Base-by-base conservation (phyloP, 208 protist species). In the Leishmania guyanensis region DNA sequence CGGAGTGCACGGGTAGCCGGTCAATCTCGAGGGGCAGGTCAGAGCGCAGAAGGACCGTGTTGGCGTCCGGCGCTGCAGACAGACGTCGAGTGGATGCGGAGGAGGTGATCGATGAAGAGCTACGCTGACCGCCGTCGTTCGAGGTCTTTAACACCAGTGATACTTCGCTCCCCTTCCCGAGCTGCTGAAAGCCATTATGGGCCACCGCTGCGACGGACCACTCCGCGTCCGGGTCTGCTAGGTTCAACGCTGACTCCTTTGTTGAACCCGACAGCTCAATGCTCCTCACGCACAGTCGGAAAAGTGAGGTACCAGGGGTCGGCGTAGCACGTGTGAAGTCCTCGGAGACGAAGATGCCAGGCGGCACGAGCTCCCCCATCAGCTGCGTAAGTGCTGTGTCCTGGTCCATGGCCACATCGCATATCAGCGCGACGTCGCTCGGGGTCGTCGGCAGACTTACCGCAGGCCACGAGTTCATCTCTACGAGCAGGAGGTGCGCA, bases 171-270 rank as follows among this genome's bases (percentile, higher is more conserved):
- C 94, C 94, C 36, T 91, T 84, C 20, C 94, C 89, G 6, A 97
- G 88, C 85, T 96, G 94, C 74, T 91, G 92, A 80, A 95, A 95
- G 39, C 94, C 94, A 74, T 97, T 97, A 86, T 97, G 94, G 20
- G 91, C 91, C 14, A 97, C 91, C 29, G 89, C 94, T 1, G 94
- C 94, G 29, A 97, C 86, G 33, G 91, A 88, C 93, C 94, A 97
- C 75, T 94, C 90, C 17, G 89, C 85, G 16, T 85, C 74, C 1
- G 71, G 78, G 81, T 94, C 87, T 5, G 78, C 36, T 48, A 94
- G 85, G 50, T 85, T 83, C 20, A 87, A 77, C 60, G 78, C 66
- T 20, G 89, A 91, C 71, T 86, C 89, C 43, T 43, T 50, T 33
- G 92, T 89, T 43, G 90, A 87, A 1, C 84, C 90, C 5, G 48